Evolutionary conservation across 139 green algal genomes (phyloP).

Genomic region (Chlamydomonas asymmetrica): DNA sequence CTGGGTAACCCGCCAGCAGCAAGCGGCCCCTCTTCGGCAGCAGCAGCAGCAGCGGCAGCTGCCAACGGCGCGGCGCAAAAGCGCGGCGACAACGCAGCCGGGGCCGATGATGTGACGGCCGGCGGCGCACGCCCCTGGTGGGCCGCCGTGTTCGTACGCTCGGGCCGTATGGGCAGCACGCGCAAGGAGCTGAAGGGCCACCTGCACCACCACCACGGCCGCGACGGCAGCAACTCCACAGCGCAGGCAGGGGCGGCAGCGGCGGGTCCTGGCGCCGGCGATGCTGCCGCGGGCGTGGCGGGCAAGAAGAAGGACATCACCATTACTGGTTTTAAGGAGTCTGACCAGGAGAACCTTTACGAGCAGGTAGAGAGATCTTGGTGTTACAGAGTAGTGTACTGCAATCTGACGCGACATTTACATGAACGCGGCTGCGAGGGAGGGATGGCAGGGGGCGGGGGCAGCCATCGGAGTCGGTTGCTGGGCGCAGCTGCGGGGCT

Average conservation of each 20-base stretch:
- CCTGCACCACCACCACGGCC: neutral
- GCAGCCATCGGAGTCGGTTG: too few relatives aligned
- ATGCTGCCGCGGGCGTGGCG: neutral
- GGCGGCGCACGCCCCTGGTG: too few relatives aligned
- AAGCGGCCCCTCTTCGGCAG: neutral
- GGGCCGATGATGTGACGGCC: too few relatives aligned
- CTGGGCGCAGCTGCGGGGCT: too few relatives aligned
- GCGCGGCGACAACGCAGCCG: conserved; percentile 8
- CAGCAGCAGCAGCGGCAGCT: conserved; percentile 18
- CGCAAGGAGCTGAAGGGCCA: conserved; percentile 18
- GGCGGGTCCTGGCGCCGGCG: too few relatives aligned
- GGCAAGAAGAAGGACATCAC: conserved; percentile 42
- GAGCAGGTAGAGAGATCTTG: conserved; percentile 56
- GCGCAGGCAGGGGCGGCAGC: neutral
- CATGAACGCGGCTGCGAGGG: too few relatives aligned
- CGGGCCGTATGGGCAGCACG: conserved; percentile 40
- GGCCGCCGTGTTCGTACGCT: conserved; percentile 47
- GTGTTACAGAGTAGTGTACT: neutral
- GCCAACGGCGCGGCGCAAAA: neutral
- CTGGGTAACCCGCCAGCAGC: neutral
- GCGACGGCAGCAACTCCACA: too few relatives aligned
- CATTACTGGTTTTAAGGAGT: conserved; percentile 72
- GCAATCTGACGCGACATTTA: neutral
- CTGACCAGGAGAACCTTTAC: conserved; percentile 88
- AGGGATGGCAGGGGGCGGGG: too few relatives aligned